Conservation (phyloP, 179 eudicot genomes). For the Beta corolliflora region DNA sequence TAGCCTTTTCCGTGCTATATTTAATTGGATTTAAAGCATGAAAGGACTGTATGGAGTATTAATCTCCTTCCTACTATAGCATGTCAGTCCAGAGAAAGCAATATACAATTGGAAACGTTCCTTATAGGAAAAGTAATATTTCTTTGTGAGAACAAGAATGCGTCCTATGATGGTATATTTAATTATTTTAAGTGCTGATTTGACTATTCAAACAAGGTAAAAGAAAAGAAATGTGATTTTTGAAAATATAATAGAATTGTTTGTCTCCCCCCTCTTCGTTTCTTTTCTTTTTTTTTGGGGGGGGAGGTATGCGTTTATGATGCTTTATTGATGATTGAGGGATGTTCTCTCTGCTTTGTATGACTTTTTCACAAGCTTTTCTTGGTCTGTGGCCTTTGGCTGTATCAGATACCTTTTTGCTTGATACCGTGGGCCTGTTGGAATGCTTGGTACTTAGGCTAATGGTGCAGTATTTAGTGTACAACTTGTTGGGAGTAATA, state of each 20-base stretch:
- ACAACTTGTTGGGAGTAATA: not conserved
- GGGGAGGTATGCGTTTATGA: not conserved
- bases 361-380: too few relatives aligned
- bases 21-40: not conserved
- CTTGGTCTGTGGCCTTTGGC: too few relatives aligned
- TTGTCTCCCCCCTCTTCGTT: not conserved
- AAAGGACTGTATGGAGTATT: not conserved
- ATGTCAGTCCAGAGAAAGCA: not conserved
- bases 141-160: not conserved
- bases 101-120: not conserved
- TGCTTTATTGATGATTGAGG: not conserved
- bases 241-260: not conserved
- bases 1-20: not conserved
- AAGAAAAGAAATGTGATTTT: not conserved
- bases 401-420: not conserved
- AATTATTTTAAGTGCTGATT: not conserved
- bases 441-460: not conserved
- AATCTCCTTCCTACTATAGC: not conserved
- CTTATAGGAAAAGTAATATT: not conserved
- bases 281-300: not conserved
- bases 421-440: not conserved
- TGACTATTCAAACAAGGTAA: not conserved
- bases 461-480: not conserved
- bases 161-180: not conserved
- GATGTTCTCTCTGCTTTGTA: not conserved